Evolutionary conservation across 164 flowering plant species (phyloP), one percentile per base, ranked within the genome.

Genomic region (Tinospora cordifolia): DNA sequence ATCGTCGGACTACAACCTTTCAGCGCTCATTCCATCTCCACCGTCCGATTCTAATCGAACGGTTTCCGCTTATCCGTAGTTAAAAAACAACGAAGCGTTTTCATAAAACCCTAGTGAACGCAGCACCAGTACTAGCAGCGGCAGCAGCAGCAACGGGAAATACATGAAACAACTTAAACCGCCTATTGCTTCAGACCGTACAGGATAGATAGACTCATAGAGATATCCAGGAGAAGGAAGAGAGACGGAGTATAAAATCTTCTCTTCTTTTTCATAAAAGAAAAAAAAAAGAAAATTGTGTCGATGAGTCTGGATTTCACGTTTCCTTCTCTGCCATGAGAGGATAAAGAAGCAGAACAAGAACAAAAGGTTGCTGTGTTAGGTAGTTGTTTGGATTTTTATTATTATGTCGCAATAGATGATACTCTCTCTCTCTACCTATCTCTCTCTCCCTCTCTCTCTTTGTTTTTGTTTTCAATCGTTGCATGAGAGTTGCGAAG

Each of bases 81-180:
- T 21, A 30, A 1, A 44, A 41, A 19, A 40, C 13, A n/a, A 15
- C 25, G 3, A 40, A 40, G 30, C 60, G 19, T 24, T 26, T 49
- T 15, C 51, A 40, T 67, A 47, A 67, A 67, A 67, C 70, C 70
- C 70, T 67, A 67, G 21, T 17, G 11, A 65, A 14, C 22, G 68
- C 59, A 13, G 40, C n/a, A n/a, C n/a, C n/a, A n/a, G n/a, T n/a
- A n/a, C n/a, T 30, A 30, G 68, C 59, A 13, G 40, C 70, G 26
- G 60, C 60, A 60, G 19, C 68, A 21, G 30, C 77, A 69, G 58
- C 77, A 62, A 65, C 81, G 68, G 65, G 69, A 71, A 58, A 26
- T 68, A 68, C 79, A 65, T 69, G 75, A 73, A 39, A 63, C 26
- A 27, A 30, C 64, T 15, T 15, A 19, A 46, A 65, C 46, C 62